Percentiles rank a stretch among this genome's conserved stretches.
Conservation (phyloP, 495 filamentous ascomycete species). For the Niebla homalea region DNA sequence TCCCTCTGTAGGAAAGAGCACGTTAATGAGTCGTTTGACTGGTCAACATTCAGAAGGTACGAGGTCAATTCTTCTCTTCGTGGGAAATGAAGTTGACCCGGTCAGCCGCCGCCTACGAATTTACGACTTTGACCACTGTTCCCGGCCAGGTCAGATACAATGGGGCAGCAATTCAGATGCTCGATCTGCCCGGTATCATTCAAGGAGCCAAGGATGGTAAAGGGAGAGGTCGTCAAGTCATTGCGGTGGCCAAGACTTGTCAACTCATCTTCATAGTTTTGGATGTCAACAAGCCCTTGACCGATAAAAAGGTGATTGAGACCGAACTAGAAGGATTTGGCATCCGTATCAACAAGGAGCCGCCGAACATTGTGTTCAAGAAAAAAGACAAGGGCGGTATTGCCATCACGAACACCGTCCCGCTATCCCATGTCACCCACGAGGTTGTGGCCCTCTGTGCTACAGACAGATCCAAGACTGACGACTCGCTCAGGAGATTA, state of each 20-base stretch:
- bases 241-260: constrained; percentile 97
- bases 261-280: constrained; percentile 98
- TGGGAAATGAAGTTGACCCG: neutral
- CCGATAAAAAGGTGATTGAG: constrained; percentile 94
- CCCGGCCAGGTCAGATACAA: constrained; percentile 95
- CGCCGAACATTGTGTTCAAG: constrained; percentile 94
- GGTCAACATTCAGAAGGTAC: constrained; percentile 86
- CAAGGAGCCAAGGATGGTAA: constrained; percentile 97
- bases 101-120: constrained; percentile 84
- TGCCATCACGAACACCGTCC: constrained; percentile 83
- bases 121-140: constrained; percentile 94
- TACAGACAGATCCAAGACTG: neutral
- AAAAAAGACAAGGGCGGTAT: constrained; percentile 99
- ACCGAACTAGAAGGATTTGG: constrained; percentile 95
- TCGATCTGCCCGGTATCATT: constrained; percentile 97
- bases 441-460: constrained; percentile 38
- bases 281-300: constrained; percentile 95
- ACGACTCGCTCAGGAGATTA: constrained; percentile 58
- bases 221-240: constrained; percentile 95
- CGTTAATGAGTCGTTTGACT: constrained; percentile 85
- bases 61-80: constrained; percentile 5
- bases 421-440: constrained; percentile 79
- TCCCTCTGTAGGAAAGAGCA: constrained; percentile 96
- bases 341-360: constrained; percentile 92
- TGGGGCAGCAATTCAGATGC: constrained; percentile 94